Percentiles rank a stretch among this genome's conserved stretches.
phyloP scores from a whole-genome alignment of 73 alveolate genomes.

The Paramecium caudatum region DNA sequence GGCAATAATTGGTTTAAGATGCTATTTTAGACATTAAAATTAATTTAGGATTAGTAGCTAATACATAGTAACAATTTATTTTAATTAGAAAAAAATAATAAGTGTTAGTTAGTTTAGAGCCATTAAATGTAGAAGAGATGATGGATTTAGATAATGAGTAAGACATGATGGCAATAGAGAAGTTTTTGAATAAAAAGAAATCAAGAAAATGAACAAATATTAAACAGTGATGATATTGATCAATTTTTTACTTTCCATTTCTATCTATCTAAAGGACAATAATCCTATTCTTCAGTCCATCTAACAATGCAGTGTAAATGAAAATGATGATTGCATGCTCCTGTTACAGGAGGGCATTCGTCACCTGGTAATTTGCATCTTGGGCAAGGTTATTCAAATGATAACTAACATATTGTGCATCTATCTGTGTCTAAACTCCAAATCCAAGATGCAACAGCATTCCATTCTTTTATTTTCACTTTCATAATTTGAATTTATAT shows the following conservation, averaged over 20 bases:
- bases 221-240: conserved; percentile 9
- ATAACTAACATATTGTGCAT: conserved; percentile 89
- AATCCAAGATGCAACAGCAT: conserved; percentile 90
- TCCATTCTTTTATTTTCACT: conserved; percentile 88
- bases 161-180: conserved; percentile 47
- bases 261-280: conserved; percentile 90
- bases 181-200: conserved; percentile 49
- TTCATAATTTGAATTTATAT: conserved; percentile 79
- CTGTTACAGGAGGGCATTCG: conserved; percentile 92
- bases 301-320: conserved; percentile 91
- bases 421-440: conserved; percentile 88
- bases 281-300: conserved; percentile 91
- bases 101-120: neutral
- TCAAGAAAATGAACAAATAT: conserved; percentile 15
- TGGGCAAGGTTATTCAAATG: conserved; percentile 93
- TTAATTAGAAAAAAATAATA: conserved; percentile 31
- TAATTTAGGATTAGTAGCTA: neutral
- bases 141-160: conserved; percentile 62
- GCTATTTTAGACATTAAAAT: conserved; percentile 23
- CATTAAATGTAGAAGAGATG: conserved; percentile 62
- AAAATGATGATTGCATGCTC: conserved; percentile 90
- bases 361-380: conserved; percentile 93
- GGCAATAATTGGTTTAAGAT: conserved; percentile 41
- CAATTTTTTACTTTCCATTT: conserved; percentile 75
- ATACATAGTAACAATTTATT: neutral